A percentile compares a stretch with the other conserved stretches of the same genome.
These are phyloP conservation scores for Fusarium algeriense DNA, from an alignment of 2,329 filamentous ascomycete species.

Conservation along the genomic window DNA sequence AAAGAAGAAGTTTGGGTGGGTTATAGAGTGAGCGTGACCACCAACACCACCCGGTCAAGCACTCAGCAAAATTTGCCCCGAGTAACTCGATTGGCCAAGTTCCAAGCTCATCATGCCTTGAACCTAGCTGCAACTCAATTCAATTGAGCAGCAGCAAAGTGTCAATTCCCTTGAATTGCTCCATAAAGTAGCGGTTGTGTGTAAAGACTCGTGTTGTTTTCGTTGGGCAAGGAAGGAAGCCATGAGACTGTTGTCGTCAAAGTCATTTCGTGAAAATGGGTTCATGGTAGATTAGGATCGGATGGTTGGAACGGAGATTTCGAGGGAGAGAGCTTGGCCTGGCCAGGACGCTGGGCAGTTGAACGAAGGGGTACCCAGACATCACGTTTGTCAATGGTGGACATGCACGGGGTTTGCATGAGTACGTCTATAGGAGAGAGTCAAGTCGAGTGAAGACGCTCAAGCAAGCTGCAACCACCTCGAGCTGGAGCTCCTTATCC, in stretches of 20 bases:
- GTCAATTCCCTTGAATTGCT: constrained; percentile 36
- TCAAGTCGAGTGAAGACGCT: constrained; percentile 98
- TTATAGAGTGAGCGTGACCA: constrained; percentile 18
- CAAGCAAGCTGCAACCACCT: constrained; percentile 96
- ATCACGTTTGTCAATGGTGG: constrained; percentile 23
- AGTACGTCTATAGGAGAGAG: constrained; percentile 79
- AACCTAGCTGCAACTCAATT: constrained; percentile 16
- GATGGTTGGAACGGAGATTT: constrained; percentile 31
- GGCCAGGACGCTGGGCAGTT: constrained; percentile 36
- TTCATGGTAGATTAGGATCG: constrained; percentile 28
- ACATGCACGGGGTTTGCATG: constrained; percentile 12
- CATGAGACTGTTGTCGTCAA: constrained; percentile 33
- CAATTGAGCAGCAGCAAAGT: constrained; percentile 22
- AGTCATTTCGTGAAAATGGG: constrained; percentile 29
- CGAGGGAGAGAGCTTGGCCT: constrained; percentile 34
- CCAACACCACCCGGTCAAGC: constrained; percentile 32
- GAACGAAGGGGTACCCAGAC: constrained; percentile 30
- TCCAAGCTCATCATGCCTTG: constrained; percentile 12
- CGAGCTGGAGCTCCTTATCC: constrained; percentile 95
- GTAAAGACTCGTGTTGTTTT: constrained; percentile 13
- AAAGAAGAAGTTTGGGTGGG: constrained; percentile 31
- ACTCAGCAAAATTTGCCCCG: constrained; percentile 18
- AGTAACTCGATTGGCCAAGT: constrained; percentile 25
- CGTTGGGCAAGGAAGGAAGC: constrained; percentile 18
- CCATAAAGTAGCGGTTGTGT: constrained; percentile 25